Percentiles rank a stretch among this genome's conserved stretches.
phyloP scores from a whole-genome alignment of 1,139 yeast species.

The Saccharomyces uvarum region DNA sequence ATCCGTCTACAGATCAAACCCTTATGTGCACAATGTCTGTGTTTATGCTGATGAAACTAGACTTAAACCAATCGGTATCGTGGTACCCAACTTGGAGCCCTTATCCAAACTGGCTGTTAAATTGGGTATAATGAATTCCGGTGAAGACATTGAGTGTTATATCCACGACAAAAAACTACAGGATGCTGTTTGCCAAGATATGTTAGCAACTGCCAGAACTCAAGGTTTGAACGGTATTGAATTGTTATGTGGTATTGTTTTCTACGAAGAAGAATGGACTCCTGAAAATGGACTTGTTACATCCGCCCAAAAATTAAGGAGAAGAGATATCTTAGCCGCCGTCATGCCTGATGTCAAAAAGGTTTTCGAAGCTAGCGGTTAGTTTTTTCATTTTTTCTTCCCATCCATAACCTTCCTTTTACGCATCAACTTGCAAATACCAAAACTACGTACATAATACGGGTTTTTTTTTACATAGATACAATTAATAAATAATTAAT shows the following conservation, averaged over 20 bases:
- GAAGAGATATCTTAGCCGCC: conserved; percentile 76
- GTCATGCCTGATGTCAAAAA: not conserved
- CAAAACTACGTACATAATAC: not conserved
- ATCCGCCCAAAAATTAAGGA: conserved; percentile 91
- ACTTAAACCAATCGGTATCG: conserved; percentile 88
- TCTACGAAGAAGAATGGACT: conserved; percentile 92
- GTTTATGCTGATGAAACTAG: conserved; percentile 83
- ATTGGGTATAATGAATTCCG: conserved; percentile 42
- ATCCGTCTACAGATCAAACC: conserved; percentile 74
- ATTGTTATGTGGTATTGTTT: conserved; percentile 66
- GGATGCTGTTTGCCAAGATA: conserved; percentile 47
- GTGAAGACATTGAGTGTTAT: conserved; percentile 45
- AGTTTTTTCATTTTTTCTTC: not conserved
- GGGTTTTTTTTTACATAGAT: not conserved
- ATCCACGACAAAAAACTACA: conserved; percentile 52
- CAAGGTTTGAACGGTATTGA: conserved; percentile 86
- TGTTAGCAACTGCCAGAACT: conserved; percentile 69
- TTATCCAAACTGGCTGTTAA: conserved; percentile 54
- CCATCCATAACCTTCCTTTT: not conserved
- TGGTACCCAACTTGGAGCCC: conserved; percentile 69
- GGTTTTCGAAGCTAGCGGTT: not conserved
- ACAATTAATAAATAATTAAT: not conserved
- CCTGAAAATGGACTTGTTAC: conserved; percentile 93
- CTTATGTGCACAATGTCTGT: conserved; percentile 71
- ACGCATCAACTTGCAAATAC: not conserved